Evolutionary conservation across 345 rosid species (phyloP), one percentile per base, ranked within the genome.

Genomic region (Gossypioides kirkii): DNA sequence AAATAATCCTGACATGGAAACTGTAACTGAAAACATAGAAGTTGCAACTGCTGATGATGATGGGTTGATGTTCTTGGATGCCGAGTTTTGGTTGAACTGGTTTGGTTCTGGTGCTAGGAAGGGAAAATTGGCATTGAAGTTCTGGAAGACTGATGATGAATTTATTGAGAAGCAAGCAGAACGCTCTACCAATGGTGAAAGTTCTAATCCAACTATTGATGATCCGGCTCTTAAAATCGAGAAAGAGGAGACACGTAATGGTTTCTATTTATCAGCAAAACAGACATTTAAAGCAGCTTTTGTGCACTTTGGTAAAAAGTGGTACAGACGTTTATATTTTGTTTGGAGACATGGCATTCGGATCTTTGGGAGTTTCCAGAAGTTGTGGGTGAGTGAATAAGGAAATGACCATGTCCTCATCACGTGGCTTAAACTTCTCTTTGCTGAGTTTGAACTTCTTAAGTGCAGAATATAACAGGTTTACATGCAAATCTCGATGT

Each of bases 401-500:
- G 49, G n/a, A 49, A 49, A 64, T 62, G 25, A 52, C 17, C 54
- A 26, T 74, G 32, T 50, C 65, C 42, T 17, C 78, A 61, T 68
- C n/a, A 71, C 38, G 8, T 76, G 73, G 28, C 63, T 72, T 42
- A 38, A 60, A 54, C 18, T 36, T 63, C 47, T 73, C 23, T 25
- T 79, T 69, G 23, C 78, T 83, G 75, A 79, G 73, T 69, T 82
- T 71, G 73, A 71, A 46, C 45, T 59, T 85, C 58, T 85, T 43
- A 76, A 73, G 54, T 87, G 91, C 97, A 95, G 99, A 86, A 84
- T 84, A 72, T 89, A 76, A 82, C 88, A 3, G 94, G 96, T 68
- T 77, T 92, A 67, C 89, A 75, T 61, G 73, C 91, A 72, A 83
- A 88, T 86, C 89, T 95, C 76, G 90, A 91, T 81, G 74, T 86